Conservation (phyloP, 306 rosid species). For the Glycine tomentella region DNA sequence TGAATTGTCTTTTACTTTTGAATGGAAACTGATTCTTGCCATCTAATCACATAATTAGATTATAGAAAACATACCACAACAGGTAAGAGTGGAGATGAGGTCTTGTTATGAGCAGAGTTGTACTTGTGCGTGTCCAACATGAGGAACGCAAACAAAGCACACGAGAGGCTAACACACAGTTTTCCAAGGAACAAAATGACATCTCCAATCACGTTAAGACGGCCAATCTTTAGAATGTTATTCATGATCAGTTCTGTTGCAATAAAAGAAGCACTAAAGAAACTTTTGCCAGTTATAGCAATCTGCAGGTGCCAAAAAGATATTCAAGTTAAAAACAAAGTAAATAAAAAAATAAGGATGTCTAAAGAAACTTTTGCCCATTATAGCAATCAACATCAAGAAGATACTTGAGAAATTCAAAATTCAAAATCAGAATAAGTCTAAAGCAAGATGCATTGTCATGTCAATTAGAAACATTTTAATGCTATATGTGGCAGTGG, state of each 20-base stretch:
- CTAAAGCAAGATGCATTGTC: too few relatives aligned
- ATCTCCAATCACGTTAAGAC: constrained; percentile 94
- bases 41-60: constrained; percentile 1
- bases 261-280: constrained; percentile 77
- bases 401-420: neutral
- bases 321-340: neutral
- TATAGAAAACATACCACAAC: constrained; percentile 72
- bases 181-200: constrained; percentile 94
- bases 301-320: constrained; percentile 65
- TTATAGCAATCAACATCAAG: neutral
- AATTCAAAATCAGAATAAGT: neutral
- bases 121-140: constrained; percentile 91
- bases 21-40: too few relatives aligned
- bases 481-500: too few relatives aligned
- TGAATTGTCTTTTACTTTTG: constrained; percentile 12
- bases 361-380: neutral
- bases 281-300: constrained; percentile 91
- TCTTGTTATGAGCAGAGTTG: constrained; percentile 82
- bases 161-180: constrained; percentile 89
- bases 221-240: constrained; percentile 91
- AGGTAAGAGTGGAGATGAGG: constrained; percentile 96
- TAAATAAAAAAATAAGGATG: neutral
- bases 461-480: too few relatives aligned
- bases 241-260: constrained; percentile 88
- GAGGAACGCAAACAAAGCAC: constrained; percentile 90